Percentiles rank a stretch among this genome's conserved stretches.
Evolutionary conservation across 2,329 filamentous ascomycete genomes (phyloP).

Genomic region (Apiospora sp.): DNA sequence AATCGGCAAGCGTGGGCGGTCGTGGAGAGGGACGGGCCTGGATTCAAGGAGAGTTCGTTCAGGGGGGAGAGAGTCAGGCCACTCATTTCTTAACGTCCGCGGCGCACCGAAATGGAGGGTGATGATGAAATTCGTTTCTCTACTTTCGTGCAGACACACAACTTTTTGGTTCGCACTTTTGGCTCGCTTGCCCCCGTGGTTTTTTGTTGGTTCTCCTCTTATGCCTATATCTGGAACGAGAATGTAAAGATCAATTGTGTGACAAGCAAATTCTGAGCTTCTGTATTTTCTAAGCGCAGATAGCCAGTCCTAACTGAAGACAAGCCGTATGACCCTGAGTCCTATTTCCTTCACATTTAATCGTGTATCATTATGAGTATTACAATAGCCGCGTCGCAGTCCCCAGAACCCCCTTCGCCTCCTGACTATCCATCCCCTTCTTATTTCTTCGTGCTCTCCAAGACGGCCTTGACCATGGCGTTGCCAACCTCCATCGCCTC

Average conservation of each 20-base stretch:
- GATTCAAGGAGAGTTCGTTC: neutral
- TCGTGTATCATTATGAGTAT: neutral
- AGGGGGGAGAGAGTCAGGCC: neutral
- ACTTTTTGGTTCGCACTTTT: neutral
- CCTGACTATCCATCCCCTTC: neutral
- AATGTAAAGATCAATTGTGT: neutral
- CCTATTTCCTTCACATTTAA: neutral
- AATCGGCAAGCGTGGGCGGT: neutral
- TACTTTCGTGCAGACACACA: neutral
- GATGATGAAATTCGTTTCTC: neutral
- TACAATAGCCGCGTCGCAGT: neutral
- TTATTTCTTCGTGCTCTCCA: conserved; percentile 73
- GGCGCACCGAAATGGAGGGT: neutral
- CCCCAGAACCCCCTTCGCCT: too few species aligned
- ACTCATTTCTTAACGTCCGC: neutral
- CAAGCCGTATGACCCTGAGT: neutral
- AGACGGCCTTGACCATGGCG: conserved; percentile 95
- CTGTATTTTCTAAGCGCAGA: neutral
- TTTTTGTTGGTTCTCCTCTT: neutral
- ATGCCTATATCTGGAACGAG: neutral
- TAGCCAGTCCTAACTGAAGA: neutral
- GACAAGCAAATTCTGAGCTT: neutral
- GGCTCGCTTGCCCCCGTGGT: neutral
- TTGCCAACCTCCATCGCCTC: conserved; percentile 90
- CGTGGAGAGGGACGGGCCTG: neutral